Evolutionary conservation across 2,329 filamentous ascomycete genomes (phyloP), one percentile per base, ranked within the genome.

Genomic region (Graphiopsis chlorocephala): DNA sequence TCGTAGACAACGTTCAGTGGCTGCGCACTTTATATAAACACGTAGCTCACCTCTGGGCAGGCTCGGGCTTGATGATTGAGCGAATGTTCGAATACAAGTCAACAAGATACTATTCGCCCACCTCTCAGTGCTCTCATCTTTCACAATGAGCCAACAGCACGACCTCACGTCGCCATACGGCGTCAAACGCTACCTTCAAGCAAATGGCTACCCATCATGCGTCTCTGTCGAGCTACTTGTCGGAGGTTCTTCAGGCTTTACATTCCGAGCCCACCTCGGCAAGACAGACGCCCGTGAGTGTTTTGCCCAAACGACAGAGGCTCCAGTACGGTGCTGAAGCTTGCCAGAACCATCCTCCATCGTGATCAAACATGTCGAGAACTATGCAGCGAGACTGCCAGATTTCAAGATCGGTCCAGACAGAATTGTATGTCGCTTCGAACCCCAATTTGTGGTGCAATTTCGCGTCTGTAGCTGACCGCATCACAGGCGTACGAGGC

Each of bases 301-400:
- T 17, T 12, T 29, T 11, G 6, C 38, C 23, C 47, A 52, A 29
- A 1, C 3, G 14, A 29, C 25, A 4, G 3, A 11, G 7, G 4
- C 14, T 8, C 11, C 17, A 10, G 26, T 5, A 7, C 28, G 25
- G 11, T 12, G 11, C 25, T 28, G n/a, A 53, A 12, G 10, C 15
- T 17, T 20, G 1, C 6, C 20, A 61, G 28, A 28, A 3, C 56
- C 35, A 10, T 59, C 20, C 11, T 50, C 58, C 12, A n/a, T 61
- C n/a, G 38, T 61, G 14, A 23, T 61, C 28, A 61, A 61, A 7
- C 58, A 61, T 35, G 58, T 61, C 20, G 26, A 61, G n/a, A 29
- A 29, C 2, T 61, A 50, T 17, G 58, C 58, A 35, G 58, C 58
- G 15, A 23, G 58, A 35, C n/a, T 29, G 20, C 28, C 26, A 25